These are phyloP conservation scores for Schizosaccharomyces versatilis DNA, from an alignment of 1,139 yeast genomes.

Conservation along the genomic window DNA sequence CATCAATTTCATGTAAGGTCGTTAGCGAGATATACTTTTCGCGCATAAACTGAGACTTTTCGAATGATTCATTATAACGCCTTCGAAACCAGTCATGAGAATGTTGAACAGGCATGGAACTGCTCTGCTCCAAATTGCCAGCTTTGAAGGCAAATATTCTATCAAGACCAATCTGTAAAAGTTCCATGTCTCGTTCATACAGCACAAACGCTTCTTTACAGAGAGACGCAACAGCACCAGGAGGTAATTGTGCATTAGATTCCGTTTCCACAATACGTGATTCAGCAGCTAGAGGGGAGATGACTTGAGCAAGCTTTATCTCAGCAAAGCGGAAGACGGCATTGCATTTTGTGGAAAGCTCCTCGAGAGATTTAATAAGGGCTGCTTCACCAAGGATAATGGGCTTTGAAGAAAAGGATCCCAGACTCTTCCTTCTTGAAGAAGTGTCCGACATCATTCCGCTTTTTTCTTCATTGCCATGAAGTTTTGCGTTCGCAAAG, in stretches of 20 bases:
- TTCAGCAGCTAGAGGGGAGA: constrained; percentile 39
- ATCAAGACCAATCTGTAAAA: constrained; percentile 68
- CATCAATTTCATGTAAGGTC: constrained; percentile 4
- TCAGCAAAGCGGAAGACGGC: constrained; percentile 79
- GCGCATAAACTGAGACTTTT: constrained; percentile 61
- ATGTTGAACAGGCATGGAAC: constrained; percentile 37
- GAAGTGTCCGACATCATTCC: constrained; percentile 20
- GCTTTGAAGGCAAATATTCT: constrained; percentile 80
- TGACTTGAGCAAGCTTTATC: constrained; percentile 63
- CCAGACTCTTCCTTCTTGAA: constrained; percentile 51
- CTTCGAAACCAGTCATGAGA: constrained; percentile 85
- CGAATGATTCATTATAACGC: constrained; percentile 68
- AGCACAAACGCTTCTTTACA: constrained; percentile 71
- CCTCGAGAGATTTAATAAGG: constrained; percentile 28
- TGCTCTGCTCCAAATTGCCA: constrained; percentile 19
- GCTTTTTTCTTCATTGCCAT: neutral
- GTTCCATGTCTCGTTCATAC: constrained; percentile 60
- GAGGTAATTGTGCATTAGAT: constrained; percentile 28
- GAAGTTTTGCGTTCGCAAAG: neutral
- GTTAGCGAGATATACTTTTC: constrained; percentile 17
- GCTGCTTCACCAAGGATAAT: constrained; percentile 4
- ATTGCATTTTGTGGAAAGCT: constrained; percentile 70
- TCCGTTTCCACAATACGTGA: constrained; percentile 6
- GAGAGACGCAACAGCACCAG: constrained; percentile 35
- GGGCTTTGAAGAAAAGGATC: constrained; percentile 9